Evolutionary conservation across 2,329 filamentous ascomycete species (phyloP), one percentile per base, ranked within the genome.

Genomic region (Bertia moriformis): DNA sequence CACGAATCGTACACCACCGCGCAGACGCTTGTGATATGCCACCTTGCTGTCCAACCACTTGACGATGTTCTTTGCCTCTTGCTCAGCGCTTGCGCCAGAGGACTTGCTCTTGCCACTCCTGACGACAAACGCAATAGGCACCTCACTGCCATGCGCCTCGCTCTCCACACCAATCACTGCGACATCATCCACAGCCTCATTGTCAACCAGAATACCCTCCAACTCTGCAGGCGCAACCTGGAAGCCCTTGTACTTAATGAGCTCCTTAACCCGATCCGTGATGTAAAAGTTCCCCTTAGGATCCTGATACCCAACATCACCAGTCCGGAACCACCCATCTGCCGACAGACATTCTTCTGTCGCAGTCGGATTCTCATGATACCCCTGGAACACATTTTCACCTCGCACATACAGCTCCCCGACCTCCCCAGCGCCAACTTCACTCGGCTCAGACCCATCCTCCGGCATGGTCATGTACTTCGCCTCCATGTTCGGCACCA

Each of bases 241-340:
- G 59, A 81, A 83, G 1, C 78, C 78, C 57, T 84, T 71, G 46
- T 70, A 71, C 50, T 71, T 71, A 51, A 78, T 77, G 41, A 78
- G 50, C 54, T 77, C 73, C 62, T 85, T 87, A 24, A 86, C 67
- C 4, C 87, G 79, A 53, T 95, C 88, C 1, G 88, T 93, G 53
- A 94, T 89, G 63, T 78, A 94, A 50, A 93, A 84, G 52, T 93
- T 84, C 19, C 83, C 83, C 38, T 83, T 68, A 36, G 69, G 62
- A 51, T 93, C 84, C 49, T 83, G 73, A 46, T 83, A 78, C 3
- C 85, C 83, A 18, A 94, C 77, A 50, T 95, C 88, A 2, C 88
- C 88, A 0, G 88, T 94, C 58, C 80, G 88, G 68, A 93, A 94
- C 64, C 78, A 95, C 1, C 85, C 85, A 46, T 93, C 85, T 0